These are phyloP conservation scores for Penstemon davidsonii DNA, from an alignment of 257 asterid species.

Conservation along the genomic window DNA sequence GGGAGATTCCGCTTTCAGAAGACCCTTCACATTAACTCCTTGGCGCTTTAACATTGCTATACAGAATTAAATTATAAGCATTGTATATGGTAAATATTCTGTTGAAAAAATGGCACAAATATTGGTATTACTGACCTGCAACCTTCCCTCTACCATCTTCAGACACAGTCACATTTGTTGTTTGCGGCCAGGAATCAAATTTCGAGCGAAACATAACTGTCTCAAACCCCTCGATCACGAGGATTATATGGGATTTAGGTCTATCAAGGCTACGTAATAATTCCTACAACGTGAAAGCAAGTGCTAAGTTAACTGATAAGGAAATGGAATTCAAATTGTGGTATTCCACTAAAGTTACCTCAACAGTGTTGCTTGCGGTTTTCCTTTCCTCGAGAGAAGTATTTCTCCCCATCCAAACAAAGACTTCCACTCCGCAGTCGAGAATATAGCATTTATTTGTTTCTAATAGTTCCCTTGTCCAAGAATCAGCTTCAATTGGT, in stretches of 20 bases:
- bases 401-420: slow-evolving; percentile 95
- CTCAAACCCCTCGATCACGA: slow-evolving; percentile 97
- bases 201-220: slow-evolving; percentile 77
- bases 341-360: slow-evolving; percentile 45
- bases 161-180: slow-evolving; percentile 63
- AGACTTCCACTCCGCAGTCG: slow-evolving; percentile 79
- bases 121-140: slow-evolving; percentile 73
- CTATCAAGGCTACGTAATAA: slow-evolving; percentile 60
- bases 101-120: slow-evolving; percentile 18
- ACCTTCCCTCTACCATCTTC: slow-evolving; percentile 99
- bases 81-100: not conserved
- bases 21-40: slow-evolving; percentile 94
- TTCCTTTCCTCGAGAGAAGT: slow-evolving; percentile 89
- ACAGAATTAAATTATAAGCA: not conserved
- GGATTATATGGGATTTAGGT: slow-evolving; percentile 60
- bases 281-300: slow-evolving; percentile 49
- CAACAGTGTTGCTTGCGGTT: slow-evolving; percentile 80
- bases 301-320: slow-evolving; percentile 22
- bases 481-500: slow-evolving; percentile 65
- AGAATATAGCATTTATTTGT: slow-evolving; percentile 84
- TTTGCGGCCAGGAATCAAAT: slow-evolving; percentile 88
- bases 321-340: slow-evolving; percentile 1
- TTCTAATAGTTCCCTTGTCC: slow-evolving; percentile 82
- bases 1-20: slow-evolving; percentile 77
- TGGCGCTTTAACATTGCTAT: slow-evolving; percentile 69